A percentile compares a stretch with the other conserved stretches of the same genome.
These are phyloP conservation scores for Solanum hybrid DNA, from an alignment of 305 asterid genomes.

Conservation along the genomic window DNA sequence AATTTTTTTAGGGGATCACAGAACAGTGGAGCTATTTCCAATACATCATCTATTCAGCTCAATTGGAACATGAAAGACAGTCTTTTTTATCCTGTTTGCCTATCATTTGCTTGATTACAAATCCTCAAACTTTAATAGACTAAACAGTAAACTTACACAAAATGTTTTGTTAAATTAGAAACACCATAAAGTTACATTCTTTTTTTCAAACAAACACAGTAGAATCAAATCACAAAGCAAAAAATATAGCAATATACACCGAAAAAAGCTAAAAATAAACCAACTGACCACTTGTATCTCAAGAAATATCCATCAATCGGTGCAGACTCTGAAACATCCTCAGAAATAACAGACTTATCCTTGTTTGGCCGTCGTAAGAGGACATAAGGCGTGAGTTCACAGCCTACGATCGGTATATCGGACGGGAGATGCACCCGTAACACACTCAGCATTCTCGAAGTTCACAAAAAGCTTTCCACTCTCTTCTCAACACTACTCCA, in stretches of 20 bases:
- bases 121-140: not conserved
- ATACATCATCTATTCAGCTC: not conserved
- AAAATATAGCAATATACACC: not conserved
- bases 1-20: not conserved
- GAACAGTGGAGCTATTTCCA: not conserved
- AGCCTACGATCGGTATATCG: constrained; percentile 70
- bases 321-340: constrained; percentile 49
- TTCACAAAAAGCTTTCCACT: constrained; percentile 9
- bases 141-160: not conserved
- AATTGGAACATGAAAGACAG: not conserved
- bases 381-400: constrained; percentile 63
- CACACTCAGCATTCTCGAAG: constrained; percentile 53
- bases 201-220: not conserved
- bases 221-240: constrained; percentile 2
- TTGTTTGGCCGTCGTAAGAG: constrained; percentile 50
- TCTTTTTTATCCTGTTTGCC: not conserved
- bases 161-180: not conserved
- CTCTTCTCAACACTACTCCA: constrained; percentile 8
- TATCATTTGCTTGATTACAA: not conserved
- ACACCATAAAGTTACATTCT: not conserved
- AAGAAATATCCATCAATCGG: constrained; percentile 53
- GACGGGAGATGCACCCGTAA: constrained; percentile 70
- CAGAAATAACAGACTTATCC: constrained; percentile 38
- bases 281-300: constrained; percentile 58
- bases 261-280: not conserved